Evolutionary conservation across 495 filamentous ascomycete genomes (phyloP).

Genomic region (Tetracladium marchalianum): DNA sequence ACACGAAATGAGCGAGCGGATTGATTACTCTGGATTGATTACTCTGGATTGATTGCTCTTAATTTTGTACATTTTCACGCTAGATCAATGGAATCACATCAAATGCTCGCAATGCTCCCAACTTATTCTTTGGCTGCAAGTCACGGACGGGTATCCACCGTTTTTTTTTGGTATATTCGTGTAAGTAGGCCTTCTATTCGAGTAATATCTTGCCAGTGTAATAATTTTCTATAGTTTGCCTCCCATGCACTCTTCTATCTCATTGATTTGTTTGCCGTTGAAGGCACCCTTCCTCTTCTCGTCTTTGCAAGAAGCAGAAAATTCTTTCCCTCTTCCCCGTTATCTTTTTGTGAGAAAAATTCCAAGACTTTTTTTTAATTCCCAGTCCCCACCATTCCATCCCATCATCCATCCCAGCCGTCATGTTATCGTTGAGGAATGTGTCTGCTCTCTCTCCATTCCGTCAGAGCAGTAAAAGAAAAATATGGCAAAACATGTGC

Average conservation of each 20-base stretch:
- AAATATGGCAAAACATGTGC: not conserved
- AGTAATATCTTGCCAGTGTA: too few species aligned
- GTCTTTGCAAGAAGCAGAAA: not conserved
- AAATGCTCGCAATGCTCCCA: too few species aligned
- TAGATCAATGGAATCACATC: too few species aligned
- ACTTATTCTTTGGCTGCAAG: too few species aligned
- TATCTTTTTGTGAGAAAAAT: not conserved
- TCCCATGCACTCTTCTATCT: not conserved
- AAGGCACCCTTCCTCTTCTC: conserved; percentile 1
- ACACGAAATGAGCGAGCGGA: too few species aligned
- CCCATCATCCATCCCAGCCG: not conserved
- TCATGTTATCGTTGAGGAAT: not conserved
- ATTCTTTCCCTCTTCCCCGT: not conserved
- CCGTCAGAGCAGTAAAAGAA: not conserved
- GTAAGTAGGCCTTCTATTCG: too few species aligned
- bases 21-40: too few species aligned
- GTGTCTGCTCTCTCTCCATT: not conserved
- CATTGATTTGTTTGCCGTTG: conserved; percentile 1
- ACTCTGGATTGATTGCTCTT: too few species aligned
- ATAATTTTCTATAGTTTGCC: too few species aligned
- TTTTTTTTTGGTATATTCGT: too few species aligned
- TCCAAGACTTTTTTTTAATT: not conserved
- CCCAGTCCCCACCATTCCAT: not conserved
- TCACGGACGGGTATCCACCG: too few species aligned
- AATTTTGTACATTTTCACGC: too few species aligned